These are phyloP conservation scores for Tilletia walkeri DNA, from an alignment of 1,284 basidiomycete genomes.

Conservation along the genomic window DNA sequence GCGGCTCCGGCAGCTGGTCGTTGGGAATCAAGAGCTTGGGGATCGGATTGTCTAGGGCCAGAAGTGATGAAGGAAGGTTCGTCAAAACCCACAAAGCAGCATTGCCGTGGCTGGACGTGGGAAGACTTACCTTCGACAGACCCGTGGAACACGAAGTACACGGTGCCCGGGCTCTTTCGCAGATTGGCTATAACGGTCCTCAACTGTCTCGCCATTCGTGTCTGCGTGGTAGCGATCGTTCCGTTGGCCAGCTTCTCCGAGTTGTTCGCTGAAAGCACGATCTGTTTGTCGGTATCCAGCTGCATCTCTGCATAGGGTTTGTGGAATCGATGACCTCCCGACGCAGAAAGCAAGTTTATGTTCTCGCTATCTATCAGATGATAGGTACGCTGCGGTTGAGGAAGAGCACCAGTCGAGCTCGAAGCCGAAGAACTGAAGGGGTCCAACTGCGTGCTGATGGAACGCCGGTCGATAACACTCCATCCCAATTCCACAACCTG, in stretches of 20 bases:
- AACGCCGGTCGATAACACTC: not conserved
- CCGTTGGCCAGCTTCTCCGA: not conserved
- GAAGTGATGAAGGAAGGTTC: not conserved
- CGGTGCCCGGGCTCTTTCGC: not conserved
- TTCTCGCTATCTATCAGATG: not conserved
- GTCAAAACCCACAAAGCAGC: too few relatives aligned
- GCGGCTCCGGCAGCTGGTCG: not conserved
- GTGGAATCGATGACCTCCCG: not conserved
- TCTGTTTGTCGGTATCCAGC: not conserved
- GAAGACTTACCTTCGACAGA: not conserved
- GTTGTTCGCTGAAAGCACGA: not conserved
- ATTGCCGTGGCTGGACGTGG: too few relatives aligned
- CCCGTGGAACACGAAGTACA: conserved; percentile 9
- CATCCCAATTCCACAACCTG: conserved; percentile 1
- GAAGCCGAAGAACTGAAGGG: too few relatives aligned
- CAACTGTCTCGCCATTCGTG: not conserved
- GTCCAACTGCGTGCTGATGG: not conserved
- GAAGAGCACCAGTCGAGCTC: not conserved
- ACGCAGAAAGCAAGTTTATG: not conserved
- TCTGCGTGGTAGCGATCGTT: not conserved
- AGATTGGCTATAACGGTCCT: not conserved
- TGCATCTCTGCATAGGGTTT: not conserved
- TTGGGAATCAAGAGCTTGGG: not conserved
- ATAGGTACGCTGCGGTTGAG: not conserved
- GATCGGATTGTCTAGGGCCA: not conserved